Percentiles rank a stretch among this genome's conserved stretches.
These are phyloP conservation scores for Mallotus nudiflorus DNA, from an alignment of 345 rosid species.

Conservation along the genomic window DNA sequence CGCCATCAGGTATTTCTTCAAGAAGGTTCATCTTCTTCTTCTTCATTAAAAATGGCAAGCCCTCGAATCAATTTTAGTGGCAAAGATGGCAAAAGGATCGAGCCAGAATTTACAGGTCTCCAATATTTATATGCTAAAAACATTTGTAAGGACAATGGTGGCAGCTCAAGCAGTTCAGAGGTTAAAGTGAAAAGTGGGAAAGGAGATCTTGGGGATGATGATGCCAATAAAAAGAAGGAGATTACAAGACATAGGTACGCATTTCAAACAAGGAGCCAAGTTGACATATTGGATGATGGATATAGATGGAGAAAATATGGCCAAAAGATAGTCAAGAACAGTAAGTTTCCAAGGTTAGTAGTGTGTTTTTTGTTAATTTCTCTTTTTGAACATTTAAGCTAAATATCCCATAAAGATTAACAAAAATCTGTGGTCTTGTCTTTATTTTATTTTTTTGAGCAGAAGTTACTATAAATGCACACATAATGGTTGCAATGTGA, in stretches of 20 bases:
- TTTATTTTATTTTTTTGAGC: constrained; percentile 2
- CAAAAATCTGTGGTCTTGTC: too few relatives aligned
- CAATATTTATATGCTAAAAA: constrained; percentile 1
- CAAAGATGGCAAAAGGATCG: not conserved
- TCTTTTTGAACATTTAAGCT: not conserved
- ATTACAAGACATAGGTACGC: constrained; percentile 42
- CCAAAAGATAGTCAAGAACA: constrained; percentile 42
- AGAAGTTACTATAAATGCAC: constrained; percentile 56
- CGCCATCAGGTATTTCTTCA: constrained; percentile 20
- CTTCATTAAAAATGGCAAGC: constrained; percentile 8
- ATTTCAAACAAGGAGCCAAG: constrained; percentile 46
- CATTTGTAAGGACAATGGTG: not conserved
- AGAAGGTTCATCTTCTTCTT: constrained; percentile 20
- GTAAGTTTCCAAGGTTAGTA: constrained; percentile 44
- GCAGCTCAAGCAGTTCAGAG: constrained; percentile 15
- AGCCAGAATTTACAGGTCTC: not conserved
- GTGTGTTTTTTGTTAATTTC: not conserved
- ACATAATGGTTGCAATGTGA: constrained; percentile 43
- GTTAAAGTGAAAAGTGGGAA: constrained; percentile 8
- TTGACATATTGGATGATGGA: constrained; percentile 55
- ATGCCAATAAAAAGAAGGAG: not conserved
- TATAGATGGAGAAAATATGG: constrained; percentile 54
- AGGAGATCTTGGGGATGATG: constrained; percentile 1
- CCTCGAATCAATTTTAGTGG: not conserved
- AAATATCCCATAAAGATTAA: too few relatives aligned